Conservation (phyloP, 1,139 yeast species). For the Blastobotrys indianensis region DNA sequence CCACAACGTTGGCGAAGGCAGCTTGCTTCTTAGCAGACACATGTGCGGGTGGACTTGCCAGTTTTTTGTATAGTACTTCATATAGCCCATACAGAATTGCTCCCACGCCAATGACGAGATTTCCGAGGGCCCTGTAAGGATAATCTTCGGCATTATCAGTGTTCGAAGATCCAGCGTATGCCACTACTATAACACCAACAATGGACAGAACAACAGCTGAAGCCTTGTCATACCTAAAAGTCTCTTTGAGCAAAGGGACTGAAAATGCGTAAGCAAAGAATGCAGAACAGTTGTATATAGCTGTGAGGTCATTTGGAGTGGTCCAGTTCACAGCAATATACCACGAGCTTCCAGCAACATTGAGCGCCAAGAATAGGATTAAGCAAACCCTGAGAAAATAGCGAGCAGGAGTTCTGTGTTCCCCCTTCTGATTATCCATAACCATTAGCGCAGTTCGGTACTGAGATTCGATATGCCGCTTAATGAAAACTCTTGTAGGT, state of each 20-base stretch:
- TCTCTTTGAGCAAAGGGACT: slow-evolving; percentile 62
- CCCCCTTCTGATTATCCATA: slow-evolving; percentile 34
- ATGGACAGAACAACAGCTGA: slow-evolving; percentile 67
- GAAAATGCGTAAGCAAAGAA: slow-evolving; percentile 85
- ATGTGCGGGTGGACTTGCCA: slow-evolving; percentile 66
- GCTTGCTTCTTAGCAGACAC: slow-evolving; percentile 51
- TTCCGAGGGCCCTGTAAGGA: slow-evolving; percentile 66
- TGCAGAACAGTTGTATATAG: slow-evolving; percentile 85
- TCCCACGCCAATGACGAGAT: slow-evolving; percentile 66
- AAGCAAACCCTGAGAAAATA: slow-evolving; percentile 45
- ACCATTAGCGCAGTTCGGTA: slow-evolving; percentile 45
- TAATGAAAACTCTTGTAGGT: slow-evolving; percentile 38
- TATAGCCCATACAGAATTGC: slow-evolving; percentile 79
- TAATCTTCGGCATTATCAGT: slow-evolving; percentile 32
- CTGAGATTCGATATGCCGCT: slow-evolving; percentile 47
- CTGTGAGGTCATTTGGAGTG: slow-evolving; percentile 81
- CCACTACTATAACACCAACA: slow-evolving; percentile 70
- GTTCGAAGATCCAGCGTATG: slow-evolving; percentile 53
- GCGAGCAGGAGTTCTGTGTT: slow-evolving; percentile 37
- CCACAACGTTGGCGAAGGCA: slow-evolving; percentile 52
- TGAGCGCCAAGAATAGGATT: slow-evolving; percentile 52
- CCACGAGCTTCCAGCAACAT: slow-evolving; percentile 81
- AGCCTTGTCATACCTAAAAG: slow-evolving; percentile 58
- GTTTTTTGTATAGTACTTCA: slow-evolving; percentile 74
- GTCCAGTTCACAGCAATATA: slow-evolving; percentile 77